Evolutionary conservation across 768 basidiomycete species (phyloP), one percentile per base, ranked within the genome.

Genomic region (Bullera alba): DNA sequence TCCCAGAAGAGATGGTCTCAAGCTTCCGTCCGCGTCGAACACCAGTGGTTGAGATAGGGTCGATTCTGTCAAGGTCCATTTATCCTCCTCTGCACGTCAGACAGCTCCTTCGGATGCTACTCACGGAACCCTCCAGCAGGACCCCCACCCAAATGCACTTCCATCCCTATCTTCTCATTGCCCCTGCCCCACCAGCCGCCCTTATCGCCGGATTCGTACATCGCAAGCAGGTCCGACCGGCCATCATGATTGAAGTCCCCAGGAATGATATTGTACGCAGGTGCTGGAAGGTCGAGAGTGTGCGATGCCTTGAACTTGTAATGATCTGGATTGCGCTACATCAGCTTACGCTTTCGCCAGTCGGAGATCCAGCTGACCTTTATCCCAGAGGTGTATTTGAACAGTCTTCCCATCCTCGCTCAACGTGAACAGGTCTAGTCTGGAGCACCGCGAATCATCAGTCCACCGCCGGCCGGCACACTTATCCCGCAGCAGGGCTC

Each of bases 181-280:
- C 23, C 42, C n/a, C 10, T 10, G 12, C 60, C 60, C 73, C 74
- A 75, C 72, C 75, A 75, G 0, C 80, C 54, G 63, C 76, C 44
- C 58, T 76, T 51, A 41, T 63, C 36, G 61, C 75, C 43, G 66
- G 70, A 55, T 22, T 78, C 76, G 36, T 83, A 81, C 86, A 96
- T 90, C 39, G 97, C 81, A 1, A 97, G 80, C 1, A 95, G 66
- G 72, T 97, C 95, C 3, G 97, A 78, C 60, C 81, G 83, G 26
- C 95, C 95, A 50, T 90, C 85, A 65, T 90, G 86, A 22, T 91
- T 86, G 65, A 86, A 95, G 74, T 99, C 95, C 19, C 87, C 88
- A 0, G 92, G 91, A 8, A 97, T 80, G 44, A 92, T 83, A 65
- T 95, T 95, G 53, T 80, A 74, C 19, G 95, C 77, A 26, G 76